Evolutionary conservation across 306 rosid genomes (phyloP).

Genomic region (Oxytropis ochrocephala): DNA sequence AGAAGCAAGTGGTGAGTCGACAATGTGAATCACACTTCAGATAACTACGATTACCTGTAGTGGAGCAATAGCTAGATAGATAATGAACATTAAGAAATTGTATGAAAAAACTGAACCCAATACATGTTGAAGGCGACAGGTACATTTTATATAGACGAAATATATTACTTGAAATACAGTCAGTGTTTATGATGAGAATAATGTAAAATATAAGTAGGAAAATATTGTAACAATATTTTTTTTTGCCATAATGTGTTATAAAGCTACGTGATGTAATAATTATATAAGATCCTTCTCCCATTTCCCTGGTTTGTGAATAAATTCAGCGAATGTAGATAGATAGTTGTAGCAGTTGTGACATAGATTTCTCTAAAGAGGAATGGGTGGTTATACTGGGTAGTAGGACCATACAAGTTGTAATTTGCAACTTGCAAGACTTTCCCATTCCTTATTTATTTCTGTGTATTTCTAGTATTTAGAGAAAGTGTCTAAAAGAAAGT

Average conservation of each 20-base stretch:
- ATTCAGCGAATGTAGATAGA: conserved; percentile 14
- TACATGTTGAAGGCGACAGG: conserved; percentile 14
- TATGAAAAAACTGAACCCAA: neutral
- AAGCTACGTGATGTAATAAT: conserved; percentile 2
- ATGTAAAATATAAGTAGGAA: neutral
- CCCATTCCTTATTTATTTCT: no score
- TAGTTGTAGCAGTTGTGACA: conserved; percentile 16
- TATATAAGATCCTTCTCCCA: neutral
- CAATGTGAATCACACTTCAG: conserved; percentile 18
- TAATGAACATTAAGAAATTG: conserved; percentile 10
- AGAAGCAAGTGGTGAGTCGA: conserved; percentile 22
- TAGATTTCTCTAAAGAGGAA: conserved; percentile 21
- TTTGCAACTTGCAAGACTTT: conserved; percentile 41
- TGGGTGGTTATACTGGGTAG: neutral
- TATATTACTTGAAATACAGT: neutral
- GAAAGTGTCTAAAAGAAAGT: no score
- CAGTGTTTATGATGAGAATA: neutral
- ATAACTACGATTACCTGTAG: conserved; percentile 27
- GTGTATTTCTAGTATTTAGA: no score
- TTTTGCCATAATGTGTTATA: neutral
- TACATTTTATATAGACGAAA: conserved; percentile 16
- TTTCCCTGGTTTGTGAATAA: neutral
- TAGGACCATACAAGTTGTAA: conserved; percentile 35
- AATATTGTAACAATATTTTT: neutral
- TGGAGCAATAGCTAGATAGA: conserved; percentile 19